Percentiles rank a stretch among this genome's conserved stretches.
phyloP scores from a whole-genome alignment of 495 filamentous ascomycete species.

The Aspergillus nidulans region DNA sequence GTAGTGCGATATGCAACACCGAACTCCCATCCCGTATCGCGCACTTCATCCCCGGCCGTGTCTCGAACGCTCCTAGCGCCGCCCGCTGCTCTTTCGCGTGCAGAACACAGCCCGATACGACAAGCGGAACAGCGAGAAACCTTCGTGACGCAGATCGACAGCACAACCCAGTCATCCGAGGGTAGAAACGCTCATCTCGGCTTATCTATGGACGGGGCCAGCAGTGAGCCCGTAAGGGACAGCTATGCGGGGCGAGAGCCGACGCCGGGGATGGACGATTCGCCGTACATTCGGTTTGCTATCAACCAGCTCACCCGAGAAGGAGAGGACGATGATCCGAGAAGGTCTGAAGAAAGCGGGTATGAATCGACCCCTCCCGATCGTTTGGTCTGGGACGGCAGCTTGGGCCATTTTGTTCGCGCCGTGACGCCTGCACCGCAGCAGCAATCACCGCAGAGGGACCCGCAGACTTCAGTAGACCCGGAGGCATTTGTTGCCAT shows the following conservation, averaged over 20 bases:
- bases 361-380: conserved; percentile 46
- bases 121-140: conserved; percentile 16
- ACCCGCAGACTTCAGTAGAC: conserved; percentile 30
- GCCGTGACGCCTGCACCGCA: conserved; percentile 14
- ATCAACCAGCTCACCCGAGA: conserved; percentile 69
- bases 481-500: conserved; percentile 52
- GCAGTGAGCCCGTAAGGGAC: conserved; percentile 27
- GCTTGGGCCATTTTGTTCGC: conserved; percentile 43
- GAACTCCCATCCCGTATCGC: conserved; percentile 36
- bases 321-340: conserved; percentile 44
- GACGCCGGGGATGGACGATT: conserved; percentile 63
- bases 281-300: conserved; percentile 67
- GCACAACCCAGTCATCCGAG: conserved; percentile 36
- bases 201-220: conserved; percentile 26
- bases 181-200: conserved; percentile 28
- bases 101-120: conserved; percentile 18
- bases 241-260: conserved; percentile 38
- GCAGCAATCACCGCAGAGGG: conserved; percentile 14
- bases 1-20: conserved; percentile 50
- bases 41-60: conserved; percentile 28
- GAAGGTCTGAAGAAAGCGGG: conserved; percentile 30
- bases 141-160: conserved; percentile 24
- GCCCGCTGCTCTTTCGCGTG: conserved; percentile 14
- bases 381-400: conserved; percentile 49
- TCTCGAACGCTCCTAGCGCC: conserved; percentile 26